A percentile compares a stretch with the other conserved stretches of the same genome.
phyloP scores from a whole-genome alignment of 139 green algal species.

The Astrephomene gubernaculifera region DNA sequence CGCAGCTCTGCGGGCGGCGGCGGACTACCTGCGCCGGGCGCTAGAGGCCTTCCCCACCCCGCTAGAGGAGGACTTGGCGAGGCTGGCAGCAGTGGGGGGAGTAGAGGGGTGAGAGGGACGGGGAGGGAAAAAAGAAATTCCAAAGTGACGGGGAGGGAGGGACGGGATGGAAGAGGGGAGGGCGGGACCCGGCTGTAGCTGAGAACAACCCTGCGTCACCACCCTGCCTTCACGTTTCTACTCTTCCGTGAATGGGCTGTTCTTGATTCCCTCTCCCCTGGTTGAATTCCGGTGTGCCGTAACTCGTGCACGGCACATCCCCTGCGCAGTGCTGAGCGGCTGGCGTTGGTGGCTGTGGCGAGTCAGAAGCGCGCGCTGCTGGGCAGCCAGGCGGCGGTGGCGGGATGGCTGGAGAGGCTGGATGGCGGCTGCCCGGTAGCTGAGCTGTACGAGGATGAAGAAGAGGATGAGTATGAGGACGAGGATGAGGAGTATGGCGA shows the following conservation, averaged over 20 bases:
- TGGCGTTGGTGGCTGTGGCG: constrained; percentile 39
- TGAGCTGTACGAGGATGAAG: constrained; percentile 20
- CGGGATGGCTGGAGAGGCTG: constrained; percentile 36
- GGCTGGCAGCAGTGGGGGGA: constrained; percentile 38
- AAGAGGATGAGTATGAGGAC: neutral
- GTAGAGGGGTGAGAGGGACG: neutral
- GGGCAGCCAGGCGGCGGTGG: constrained; percentile 18
- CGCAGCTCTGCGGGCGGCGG: constrained; percentile 40
- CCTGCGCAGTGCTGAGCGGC: constrained; percentile 12
- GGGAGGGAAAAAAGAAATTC: neutral
- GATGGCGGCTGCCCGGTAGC: neutral
- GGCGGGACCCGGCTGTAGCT: neutral
- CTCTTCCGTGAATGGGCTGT: neutral
- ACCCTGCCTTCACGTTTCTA: no score
- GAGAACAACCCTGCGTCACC: neutral
- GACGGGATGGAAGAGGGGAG: neutral
- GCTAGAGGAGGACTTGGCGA: constrained; percentile 48
- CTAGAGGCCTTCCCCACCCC: constrained; percentile 45
- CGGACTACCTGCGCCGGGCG: neutral
- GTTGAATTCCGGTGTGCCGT: neutral
- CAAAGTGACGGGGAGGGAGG: neutral
- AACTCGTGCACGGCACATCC: neutral
- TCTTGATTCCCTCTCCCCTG: neutral
- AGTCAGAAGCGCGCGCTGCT: constrained; percentile 50
- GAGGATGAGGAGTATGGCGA: neutral